These are phyloP conservation scores for Penicillium sp. DNA, from an alignment of 2,329 filamentous ascomycete genomes.

Conservation along the genomic window DNA sequence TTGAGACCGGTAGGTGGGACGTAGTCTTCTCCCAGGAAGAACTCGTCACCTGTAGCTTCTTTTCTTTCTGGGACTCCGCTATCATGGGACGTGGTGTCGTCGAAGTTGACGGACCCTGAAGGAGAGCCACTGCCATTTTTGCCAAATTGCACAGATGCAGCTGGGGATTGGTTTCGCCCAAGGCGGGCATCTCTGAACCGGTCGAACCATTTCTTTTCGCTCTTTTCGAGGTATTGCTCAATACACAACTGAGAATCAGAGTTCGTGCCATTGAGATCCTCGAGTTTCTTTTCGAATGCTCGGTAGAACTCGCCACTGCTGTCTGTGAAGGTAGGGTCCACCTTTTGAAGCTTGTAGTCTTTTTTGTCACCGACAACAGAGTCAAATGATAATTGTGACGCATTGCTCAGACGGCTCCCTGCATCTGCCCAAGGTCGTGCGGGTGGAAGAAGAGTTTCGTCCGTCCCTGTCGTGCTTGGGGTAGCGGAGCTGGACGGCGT, in stretches of 20 bases:
- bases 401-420: slow-evolving; percentile 38
- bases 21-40: slow-evolving; percentile 57
- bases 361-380: slow-evolving; percentile 61
- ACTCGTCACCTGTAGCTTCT: slow-evolving; percentile 50
- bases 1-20: slow-evolving; percentile 56
- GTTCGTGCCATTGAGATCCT: slow-evolving; percentile 55
- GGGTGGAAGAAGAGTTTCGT: slow-evolving; percentile 34
- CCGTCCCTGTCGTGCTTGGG: slow-evolving; percentile 30
- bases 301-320: slow-evolving; percentile 61
- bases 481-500: slow-evolving; percentile 27
- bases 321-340: slow-evolving; percentile 68
- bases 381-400: slow-evolving; percentile 55
- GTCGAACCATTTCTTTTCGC: slow-evolving; percentile 67
- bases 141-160: slow-evolving; percentile 32
- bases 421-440: slow-evolving; percentile 31
- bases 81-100: slow-evolving; percentile 35
- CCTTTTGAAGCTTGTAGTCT: slow-evolving; percentile 63
- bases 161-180: slow-evolving; percentile 48
- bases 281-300: slow-evolving; percentile 58
- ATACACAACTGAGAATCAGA: slow-evolving; percentile 62
- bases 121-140: slow-evolving; percentile 35
- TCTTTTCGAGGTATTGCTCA: slow-evolving; percentile 63
- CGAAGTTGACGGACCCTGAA: slow-evolving; percentile 43
- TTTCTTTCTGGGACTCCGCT: slow-evolving; percentile 35
- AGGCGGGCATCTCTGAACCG: slow-evolving; percentile 60